Conservation (phyloP, 139 green algal species). For the Diplosphaera chodatii region DNA sequence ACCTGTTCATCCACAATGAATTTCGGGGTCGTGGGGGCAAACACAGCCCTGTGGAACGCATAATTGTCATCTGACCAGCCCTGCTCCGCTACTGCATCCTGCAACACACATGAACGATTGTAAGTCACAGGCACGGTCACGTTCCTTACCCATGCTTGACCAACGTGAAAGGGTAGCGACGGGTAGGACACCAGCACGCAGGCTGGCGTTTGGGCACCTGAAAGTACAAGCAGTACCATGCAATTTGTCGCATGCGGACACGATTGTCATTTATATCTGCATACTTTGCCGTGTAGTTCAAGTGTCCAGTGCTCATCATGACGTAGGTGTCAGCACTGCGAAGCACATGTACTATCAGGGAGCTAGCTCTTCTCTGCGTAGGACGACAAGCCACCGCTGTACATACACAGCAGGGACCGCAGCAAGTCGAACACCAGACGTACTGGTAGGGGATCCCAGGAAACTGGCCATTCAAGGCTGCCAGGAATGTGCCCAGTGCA, state of each 20-base stretch:
- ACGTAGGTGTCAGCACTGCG: background rate
- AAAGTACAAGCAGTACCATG: conserved; percentile 21
- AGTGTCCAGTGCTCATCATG: background rate
- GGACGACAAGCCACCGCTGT: too few relatives aligned
- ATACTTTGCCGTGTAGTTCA: background rate
- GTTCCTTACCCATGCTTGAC: too few relatives aligned
- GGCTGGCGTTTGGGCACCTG: background rate
- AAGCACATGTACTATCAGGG: background rate
- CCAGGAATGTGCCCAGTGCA: background rate
- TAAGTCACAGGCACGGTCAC: too few relatives aligned
- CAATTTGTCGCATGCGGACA: background rate
- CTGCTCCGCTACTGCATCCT: background rate
- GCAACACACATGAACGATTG: background rate
- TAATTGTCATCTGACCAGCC: background rate
- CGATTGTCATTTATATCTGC: conserved; percentile 1
- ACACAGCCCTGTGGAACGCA: background rate
- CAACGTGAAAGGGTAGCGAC: too few relatives aligned
- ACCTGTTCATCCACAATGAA: background rate
- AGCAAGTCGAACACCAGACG: too few relatives aligned
- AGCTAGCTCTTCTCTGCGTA: background rate
- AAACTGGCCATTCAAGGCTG: background rate
- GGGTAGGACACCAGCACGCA: too few relatives aligned
- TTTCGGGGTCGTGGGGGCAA: background rate
- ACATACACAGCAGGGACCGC: too few relatives aligned
- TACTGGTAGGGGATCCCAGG: background rate